Percentiles rank a stretch among this genome's conserved stretches.
phyloP scores from a whole-genome alignment of 2,329 filamentous ascomycete species.

The Penicillium janthinellum region DNA sequence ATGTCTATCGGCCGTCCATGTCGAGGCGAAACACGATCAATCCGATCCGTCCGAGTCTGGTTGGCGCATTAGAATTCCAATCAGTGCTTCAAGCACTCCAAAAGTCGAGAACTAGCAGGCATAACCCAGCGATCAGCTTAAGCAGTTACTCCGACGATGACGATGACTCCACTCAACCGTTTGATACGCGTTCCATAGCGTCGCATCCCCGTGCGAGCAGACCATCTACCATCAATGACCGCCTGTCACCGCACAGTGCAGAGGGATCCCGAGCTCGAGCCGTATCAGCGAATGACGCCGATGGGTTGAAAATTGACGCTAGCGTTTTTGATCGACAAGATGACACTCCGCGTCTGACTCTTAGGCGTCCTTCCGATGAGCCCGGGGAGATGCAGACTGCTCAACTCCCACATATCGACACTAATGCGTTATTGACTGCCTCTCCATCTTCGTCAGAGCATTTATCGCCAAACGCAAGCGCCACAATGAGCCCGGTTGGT shows the following conservation, averaged over 20 bases:
- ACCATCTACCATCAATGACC: conserved; percentile 23
- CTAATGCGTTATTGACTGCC: conserved; percentile 28
- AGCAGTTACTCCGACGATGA: conserved; percentile 70
- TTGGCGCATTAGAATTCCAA: conserved; percentile 91
- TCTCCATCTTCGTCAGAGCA: conserved; percentile 39
- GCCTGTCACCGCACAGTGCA: conserved; percentile 29
- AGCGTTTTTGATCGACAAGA: conserved; percentile 31
- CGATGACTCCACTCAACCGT: conserved; percentile 48
- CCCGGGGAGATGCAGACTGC: conserved; percentile 16
- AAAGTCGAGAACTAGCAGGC: conserved; percentile 74
- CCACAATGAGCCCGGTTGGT: conserved; percentile 23
- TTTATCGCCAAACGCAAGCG: conserved; percentile 38
- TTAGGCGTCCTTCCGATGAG: conserved; percentile 42
- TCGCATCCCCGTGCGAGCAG: conserved; percentile 47
- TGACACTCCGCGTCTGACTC: conserved; percentile 41
- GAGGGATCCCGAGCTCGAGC: conserved; percentile 49
- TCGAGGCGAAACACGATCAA: conserved; percentile 71
- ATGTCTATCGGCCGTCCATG: conserved; percentile 71
- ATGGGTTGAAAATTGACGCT: conserved; percentile 49
- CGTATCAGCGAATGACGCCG: conserved; percentile 62
- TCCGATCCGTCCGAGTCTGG: conserved; percentile 86
- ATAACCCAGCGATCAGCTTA: conserved; percentile 64
- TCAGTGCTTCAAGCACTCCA: conserved; percentile 86
- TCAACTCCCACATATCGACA: conserved; percentile 26
- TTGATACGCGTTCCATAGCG: conserved; percentile 50